These are phyloP conservation scores for Cupressus sempervirens DNA, from an alignment of 75 land plant genomes.

Conservation along the genomic window DNA sequence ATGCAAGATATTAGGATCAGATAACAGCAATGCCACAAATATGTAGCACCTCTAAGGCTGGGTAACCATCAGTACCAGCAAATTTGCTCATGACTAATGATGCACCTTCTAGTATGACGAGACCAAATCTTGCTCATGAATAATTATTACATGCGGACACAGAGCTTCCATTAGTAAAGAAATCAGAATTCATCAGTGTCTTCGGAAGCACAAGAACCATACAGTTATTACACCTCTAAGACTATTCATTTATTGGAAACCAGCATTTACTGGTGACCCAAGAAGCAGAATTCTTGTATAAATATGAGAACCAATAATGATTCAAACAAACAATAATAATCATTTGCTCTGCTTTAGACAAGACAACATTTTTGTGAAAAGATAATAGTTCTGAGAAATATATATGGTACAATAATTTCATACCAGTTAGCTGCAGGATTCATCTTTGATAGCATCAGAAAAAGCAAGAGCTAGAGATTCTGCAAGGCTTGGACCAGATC, in stretches of 20 bases:
- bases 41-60: background rate
- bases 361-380: background rate
- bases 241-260: background rate
- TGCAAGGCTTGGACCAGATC: slow-evolving; percentile 14
- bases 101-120: background rate
- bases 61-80: background rate
- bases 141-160: background rate
- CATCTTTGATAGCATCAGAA: background rate
- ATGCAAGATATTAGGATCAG: background rate
- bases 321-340: background rate
- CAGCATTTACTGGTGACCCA: background rate
- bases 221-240: background rate
- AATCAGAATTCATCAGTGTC: background rate
- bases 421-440: background rate
- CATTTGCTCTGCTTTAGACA: background rate
- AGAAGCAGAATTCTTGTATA: background rate
- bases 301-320: background rate
- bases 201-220: background rate
- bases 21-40: background rate
- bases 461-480: background rate
- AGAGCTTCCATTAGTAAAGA: background rate
- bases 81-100: background rate
- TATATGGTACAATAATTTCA: background rate
- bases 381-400: too few species aligned
- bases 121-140: background rate